Percentiles rank a stretch among this genome's conserved stretches.
Conservation (phyloP, 2,329 filamentous ascomycete genomes). For the Epichloe festucae region DNA sequence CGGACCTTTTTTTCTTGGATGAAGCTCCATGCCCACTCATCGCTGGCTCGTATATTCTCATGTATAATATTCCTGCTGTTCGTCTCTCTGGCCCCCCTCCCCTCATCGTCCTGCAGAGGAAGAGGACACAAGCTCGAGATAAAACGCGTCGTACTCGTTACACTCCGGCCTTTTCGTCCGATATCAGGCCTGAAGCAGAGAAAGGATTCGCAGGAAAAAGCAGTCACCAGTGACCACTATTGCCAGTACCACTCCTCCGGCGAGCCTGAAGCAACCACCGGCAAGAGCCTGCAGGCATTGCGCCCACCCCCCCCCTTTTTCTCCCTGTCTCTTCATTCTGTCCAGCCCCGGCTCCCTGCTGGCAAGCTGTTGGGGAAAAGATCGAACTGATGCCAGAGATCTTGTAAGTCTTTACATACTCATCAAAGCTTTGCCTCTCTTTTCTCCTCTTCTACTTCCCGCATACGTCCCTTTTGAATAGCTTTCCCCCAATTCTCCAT, state of each 20-base stretch:
- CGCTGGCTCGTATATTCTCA: not conserved
- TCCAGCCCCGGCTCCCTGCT: not conserved
- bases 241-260: not conserved
- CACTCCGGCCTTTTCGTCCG: not conserved
- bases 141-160: not conserved
- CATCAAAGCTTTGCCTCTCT: not conserved
- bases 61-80: not conserved
- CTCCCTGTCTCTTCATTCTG: not conserved
- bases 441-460: not conserved
- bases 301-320: not conserved
- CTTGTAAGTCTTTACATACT: constrained; percentile 2
- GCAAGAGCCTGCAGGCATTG: not conserved
- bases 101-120: not conserved
- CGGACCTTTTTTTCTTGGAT: not conserved
- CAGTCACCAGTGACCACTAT: not conserved
- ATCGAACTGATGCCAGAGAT: constrained; percentile 9
- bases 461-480: not conserved
- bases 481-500: not conserved
- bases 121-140: not conserved
- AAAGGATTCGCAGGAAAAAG: not conserved
- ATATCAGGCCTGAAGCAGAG: not conserved
- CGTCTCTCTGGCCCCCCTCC: not conserved
- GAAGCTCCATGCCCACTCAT: not conserved
- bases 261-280: not conserved
- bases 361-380: constrained; percentile 5